These are phyloP conservation scores for Testicularia cyperi DNA, from an alignment of 1,284 basidiomycete species.

Conservation along the genomic window DNA sequence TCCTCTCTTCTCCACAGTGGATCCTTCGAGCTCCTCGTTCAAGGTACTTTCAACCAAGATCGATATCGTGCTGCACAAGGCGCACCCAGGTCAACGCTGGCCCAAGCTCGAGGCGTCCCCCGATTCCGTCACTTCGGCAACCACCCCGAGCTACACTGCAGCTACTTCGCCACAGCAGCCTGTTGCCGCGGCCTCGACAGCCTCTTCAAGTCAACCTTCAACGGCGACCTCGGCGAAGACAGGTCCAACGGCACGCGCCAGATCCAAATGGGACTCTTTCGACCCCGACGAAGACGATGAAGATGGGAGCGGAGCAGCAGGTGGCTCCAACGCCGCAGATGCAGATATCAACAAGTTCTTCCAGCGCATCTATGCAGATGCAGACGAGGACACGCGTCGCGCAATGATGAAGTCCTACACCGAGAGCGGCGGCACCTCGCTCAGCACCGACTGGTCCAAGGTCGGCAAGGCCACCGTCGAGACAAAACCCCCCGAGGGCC, in stretches of 20 bases:
- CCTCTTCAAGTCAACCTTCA: constrained; percentile 3
- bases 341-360: constrained; percentile 55
- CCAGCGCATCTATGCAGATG: constrained; percentile 55
- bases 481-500: constrained; percentile 48
- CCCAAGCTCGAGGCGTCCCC: constrained; percentile 4
- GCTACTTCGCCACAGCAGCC: not conserved
- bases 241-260: constrained; percentile 5
- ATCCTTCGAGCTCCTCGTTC: constrained; percentile 17
- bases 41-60: constrained; percentile 46
- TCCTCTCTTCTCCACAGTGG: constrained; percentile 33
- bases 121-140: constrained; percentile 1
- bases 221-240: not conserved
- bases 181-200: not conserved
- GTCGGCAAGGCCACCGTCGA: constrained; percentile 37
- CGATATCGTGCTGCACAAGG: constrained; percentile 49
- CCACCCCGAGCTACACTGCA: constrained; percentile 9
- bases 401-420: constrained; percentile 59
- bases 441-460: constrained; percentile 58
- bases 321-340: constrained; percentile 8
- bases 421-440: constrained; percentile 53
- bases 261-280: constrained; percentile 54
- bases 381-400: constrained; percentile 53
- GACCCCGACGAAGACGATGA: constrained; percentile 39
- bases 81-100: constrained; percentile 34
- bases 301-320: constrained; percentile 2